Evolutionary conservation across 208 protist genomes (phyloP).

Genomic region (Polymyxa betae): DNA sequence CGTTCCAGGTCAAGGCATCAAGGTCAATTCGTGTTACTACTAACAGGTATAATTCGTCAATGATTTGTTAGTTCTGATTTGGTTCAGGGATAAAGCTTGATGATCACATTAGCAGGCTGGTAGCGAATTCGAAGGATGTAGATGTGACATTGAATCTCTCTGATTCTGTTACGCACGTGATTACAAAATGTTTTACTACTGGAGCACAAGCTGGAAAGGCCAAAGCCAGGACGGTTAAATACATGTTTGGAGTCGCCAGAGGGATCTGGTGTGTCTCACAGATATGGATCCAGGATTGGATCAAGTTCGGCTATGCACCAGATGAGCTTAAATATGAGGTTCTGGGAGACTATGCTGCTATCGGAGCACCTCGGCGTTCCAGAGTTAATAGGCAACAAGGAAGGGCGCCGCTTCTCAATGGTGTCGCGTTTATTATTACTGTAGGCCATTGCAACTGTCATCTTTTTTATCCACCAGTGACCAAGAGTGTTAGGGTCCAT

Average conservation of each 20-base stretch:
- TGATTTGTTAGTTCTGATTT: not conserved
- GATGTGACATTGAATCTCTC: not conserved
- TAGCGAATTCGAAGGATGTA: not conserved
- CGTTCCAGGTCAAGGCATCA: not conserved
- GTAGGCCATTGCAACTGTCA: not conserved
- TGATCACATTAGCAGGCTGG: not conserved
- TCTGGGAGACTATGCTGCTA: not conserved
- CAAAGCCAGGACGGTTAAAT: not conserved
- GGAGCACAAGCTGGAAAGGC: not conserved
- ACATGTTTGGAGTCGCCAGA: slow-evolving; percentile 11
- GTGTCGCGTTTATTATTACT: not conserved
- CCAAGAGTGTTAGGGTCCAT: not conserved
- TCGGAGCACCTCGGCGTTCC: not conserved
- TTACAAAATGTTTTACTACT: not conserved
- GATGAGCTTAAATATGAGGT: slow-evolving; percentile 3
- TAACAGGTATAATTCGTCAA: not conserved
- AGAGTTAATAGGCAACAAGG: not conserved
- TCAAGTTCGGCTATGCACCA: not conserved
- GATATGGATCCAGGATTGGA: not conserved
- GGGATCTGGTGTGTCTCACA: slow-evolving; percentile 6
- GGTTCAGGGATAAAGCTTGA: not conserved
- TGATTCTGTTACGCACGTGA: not conserved
- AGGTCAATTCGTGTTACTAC: not conserved
- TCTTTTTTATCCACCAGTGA: not conserved
- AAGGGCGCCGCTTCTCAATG: not conserved